Base-by-base conservation (phyloP, 192 early-diverging fungal genomes). In the Phycomyces nitens region DNA sequence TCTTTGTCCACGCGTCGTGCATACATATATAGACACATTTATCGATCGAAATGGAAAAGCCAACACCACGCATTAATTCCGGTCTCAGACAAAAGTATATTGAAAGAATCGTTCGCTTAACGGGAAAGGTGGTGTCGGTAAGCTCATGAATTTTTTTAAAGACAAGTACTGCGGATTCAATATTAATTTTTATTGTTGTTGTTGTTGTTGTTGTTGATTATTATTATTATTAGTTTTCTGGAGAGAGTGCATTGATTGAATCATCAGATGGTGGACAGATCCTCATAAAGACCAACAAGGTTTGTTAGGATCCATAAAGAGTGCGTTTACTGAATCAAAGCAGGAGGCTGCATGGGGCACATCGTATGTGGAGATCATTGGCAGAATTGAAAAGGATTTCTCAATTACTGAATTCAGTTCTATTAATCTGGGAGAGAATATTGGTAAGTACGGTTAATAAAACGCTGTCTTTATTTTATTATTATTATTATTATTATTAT, bases 231-330 rank as follows among this genome's bases (percentile, higher is more conserved):
- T 49, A 75, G 73, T 55, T 66, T 24, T 43, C 63, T 47, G 63
- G 59, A 6, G 64, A 66, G 18, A 68, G 52, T 16, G 71, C 69
- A 16, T 49, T 74, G 9, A 9, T 78, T 20, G 47, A 62, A 51
- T 56, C 76, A 1, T 53, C 60, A 24, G 76, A 78, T 58, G 54
- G 65, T 39, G 76, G 72, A 20, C 69, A 74, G 63, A 58, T 78
- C 7, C 51, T 62, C 11, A 60, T 78, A 26, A 16, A 62, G 20
- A 42, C 68, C 21, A 64, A 50, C 23, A 60, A 51, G n/a, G 76
- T 74, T 68, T 38, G 8, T 24, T n/a, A n/a, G 22, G 18, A 38
- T 21, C n/a, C n/a, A 41, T 41, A 41, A 9, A n/a, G n/a, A 23
- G 0, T 57, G 23, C 22, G 11, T 20, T 27, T 62, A 39, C 21